Conservation (phyloP, 495 filamentous ascomycete genomes). For the Penicillium angulare region DNA sequence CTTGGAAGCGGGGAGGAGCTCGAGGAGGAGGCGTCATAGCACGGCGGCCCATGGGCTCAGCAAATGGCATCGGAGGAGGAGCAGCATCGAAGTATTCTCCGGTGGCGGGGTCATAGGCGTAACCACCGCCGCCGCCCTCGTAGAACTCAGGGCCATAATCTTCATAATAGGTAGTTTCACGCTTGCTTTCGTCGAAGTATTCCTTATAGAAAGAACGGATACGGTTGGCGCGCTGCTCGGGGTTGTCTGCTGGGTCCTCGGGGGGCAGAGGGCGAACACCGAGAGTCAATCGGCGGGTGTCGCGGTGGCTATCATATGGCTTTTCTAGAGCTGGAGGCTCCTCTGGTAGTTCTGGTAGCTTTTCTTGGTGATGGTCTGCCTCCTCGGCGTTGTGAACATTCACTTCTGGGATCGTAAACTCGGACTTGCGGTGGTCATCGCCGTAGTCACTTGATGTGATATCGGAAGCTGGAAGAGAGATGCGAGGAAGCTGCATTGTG, state of each 20-base stretch:
- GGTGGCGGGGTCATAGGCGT: constrained; percentile 69
- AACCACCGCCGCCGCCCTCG: constrained; percentile 45
- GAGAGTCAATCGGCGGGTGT: constrained; percentile 76
- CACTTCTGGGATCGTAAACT: constrained; percentile 33
- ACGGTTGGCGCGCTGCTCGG: constrained; percentile 90
- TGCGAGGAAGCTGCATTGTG: constrained; percentile 33
- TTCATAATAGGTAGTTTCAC: constrained; percentile 58
- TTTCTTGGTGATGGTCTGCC: constrained; percentile 10
- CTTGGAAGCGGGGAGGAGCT: constrained; percentile 69
- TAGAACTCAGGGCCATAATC: constrained; percentile 67
- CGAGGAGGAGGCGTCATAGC: constrained; percentile 96
- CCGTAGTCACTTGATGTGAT: constrained; percentile 58
- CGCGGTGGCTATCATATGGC: constrained; percentile 43
- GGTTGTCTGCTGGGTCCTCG: constrained; percentile 79
- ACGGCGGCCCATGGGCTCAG: constrained; percentile 78
- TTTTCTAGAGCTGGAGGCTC: constrained; percentile 26
- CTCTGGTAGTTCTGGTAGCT: constrained; percentile 20
- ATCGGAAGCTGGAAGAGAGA: constrained; percentile 47
- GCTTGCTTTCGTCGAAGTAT: constrained; percentile 88
- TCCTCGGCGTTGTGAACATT: constrained; percentile 32
- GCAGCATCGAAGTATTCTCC: constrained; percentile 71
- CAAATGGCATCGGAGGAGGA: constrained; percentile 56
- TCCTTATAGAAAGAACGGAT: constrained; percentile 99
- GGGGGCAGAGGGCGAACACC: constrained; percentile 91
- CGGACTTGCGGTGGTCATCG: constrained; percentile 57